Base-by-base conservation (phyloP, 306 rosid species). In the Pueraria montana region DNA sequence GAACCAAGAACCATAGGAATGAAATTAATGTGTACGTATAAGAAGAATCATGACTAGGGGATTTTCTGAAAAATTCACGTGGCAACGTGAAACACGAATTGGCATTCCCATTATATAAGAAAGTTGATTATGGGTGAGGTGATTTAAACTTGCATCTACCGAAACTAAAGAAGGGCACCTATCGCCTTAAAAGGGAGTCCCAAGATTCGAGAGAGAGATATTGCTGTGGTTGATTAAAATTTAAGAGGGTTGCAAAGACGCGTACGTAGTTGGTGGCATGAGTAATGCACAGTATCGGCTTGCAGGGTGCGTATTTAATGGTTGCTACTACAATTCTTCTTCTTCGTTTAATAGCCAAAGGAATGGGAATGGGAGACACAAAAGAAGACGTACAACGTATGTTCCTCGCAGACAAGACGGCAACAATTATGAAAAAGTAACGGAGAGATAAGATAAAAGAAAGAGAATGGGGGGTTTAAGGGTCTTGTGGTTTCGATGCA, bases 381-480 rank as follows among this genome's bases (percentile, higher is more conserved):
- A 78, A 77, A 49, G 85, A 76, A 82, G 63, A 83, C 87, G 89
- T 86, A 88, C 89, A 88, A 85, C 87, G 73, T 83, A 73, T 79
- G 88, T 77, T 84, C 64, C 87, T 40, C 82, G 55, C 72, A 84
- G 90, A 87, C 89, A 86, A 84, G 77, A 84, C 85, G 84, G 81
- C 83, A 74, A 23, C 79, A 80, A 74, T 74, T 52, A 81, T 82
- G 74, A 76, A 38, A 85, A 63, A 78, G 53, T 45, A 67, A 75
- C 21, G 46, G 32, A 12, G 38, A 76, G 72, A n/a, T n/a, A n/a
- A 58, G 23, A 38, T 21, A n/a, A 21, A 58, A 49, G 1, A 74
- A 9, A 53, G n/a, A 40, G 58, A 30, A 38, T 55, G 80, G 49
- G 42, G 10, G n/a, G 14, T 23, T 49, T 46, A 59, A 59, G 66